Evolutionary conservation across 2,329 filamentous ascomycete species (phyloP).

Genomic region (Plenodomus tracheiphilus): DNA sequence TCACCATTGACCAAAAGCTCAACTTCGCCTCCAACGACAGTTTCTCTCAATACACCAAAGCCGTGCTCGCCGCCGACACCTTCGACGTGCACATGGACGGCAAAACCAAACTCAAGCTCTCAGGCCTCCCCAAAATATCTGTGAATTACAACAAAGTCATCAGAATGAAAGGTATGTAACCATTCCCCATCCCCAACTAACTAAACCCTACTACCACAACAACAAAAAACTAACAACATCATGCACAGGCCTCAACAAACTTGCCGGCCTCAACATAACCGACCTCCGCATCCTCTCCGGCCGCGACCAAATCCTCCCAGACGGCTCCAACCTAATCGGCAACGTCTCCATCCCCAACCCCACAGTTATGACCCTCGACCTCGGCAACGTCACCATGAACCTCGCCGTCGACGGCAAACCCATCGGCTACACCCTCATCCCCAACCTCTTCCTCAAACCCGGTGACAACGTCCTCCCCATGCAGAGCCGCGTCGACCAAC

Average conservation of each 20-base stretch:
- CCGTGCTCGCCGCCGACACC: constrained; percentile 54
- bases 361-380: constrained; percentile 65
- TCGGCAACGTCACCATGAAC: constrained; percentile 68
- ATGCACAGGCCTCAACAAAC: constrained; percentile 58
- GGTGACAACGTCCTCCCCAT: constrained; percentile 61
- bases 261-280: constrained; percentile 57
- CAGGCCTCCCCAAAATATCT: constrained; percentile 52
- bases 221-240: too few relatives aligned
- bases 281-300: constrained; percentile 54
- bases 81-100: constrained; percentile 57
- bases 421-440: constrained; percentile 62
- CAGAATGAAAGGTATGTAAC: constrained; percentile 58
- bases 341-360: constrained; percentile 65
- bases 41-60: constrained; percentile 55
- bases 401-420: constrained; percentile 57
- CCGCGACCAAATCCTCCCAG: constrained; percentile 35
- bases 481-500: constrained; percentile 58
- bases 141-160: constrained; percentile 61
- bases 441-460: constrained; percentile 62
- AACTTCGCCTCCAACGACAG: constrained; percentile 49
- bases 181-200: background rate
- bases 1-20: constrained; percentile 51
- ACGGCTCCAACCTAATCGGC: constrained; percentile 64
- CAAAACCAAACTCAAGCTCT: constrained; percentile 56
- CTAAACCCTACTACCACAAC: too few relatives aligned